Evolutionary conservation across 441 rosid genomes (phyloP), one percentile per base, ranked within the genome.

Genomic region (Daphne laureola): DNA sequence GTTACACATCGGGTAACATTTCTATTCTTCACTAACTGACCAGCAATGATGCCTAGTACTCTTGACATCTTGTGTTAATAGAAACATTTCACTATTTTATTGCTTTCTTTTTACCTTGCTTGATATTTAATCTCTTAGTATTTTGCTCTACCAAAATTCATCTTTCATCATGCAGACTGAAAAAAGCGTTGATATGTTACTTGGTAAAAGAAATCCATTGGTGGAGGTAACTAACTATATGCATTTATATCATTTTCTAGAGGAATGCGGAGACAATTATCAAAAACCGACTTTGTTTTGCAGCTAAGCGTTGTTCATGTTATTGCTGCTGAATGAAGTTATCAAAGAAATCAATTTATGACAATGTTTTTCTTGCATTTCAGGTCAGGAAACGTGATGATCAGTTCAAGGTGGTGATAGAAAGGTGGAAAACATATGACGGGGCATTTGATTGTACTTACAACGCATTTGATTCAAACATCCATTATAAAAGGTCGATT

Each of bases 151-250:
- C 7, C 23, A 14, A 26, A 8, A 27, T 44, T 58, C 2, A n/a
- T 48, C 38, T 17, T 25, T 45, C 25, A 40, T 65, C 46, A 16
- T 69, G 70, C 67, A 81, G 92, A 79, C 86, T 5, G 78, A 84
- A 64, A 79, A 79, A 71, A 79, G 86, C 26, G 81, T 81, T 49
- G 92, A 81, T 61, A 74, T 62, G 81, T 67, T 84, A 73, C 86
- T 84, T 52, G 62, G 72, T 0, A 81, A 80, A 51, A 61, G 68
- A 65, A 79, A 63, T 53, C 88, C 88, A 43, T 66, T 65, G 54
- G 86, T 81, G 54, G 92, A 84, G 92, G 88, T 75, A 75, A 62
- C 41, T 44, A 48, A 13, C 11, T 14, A 15, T 43, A 14, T 26
- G 38, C 18, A 18, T 43, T 15, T n/a, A 4, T 17, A 49, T 11